phyloP scores from a whole-genome alignment of 2,329 filamentous ascomycete species.

The Pezicula neosporulosa region DNA sequence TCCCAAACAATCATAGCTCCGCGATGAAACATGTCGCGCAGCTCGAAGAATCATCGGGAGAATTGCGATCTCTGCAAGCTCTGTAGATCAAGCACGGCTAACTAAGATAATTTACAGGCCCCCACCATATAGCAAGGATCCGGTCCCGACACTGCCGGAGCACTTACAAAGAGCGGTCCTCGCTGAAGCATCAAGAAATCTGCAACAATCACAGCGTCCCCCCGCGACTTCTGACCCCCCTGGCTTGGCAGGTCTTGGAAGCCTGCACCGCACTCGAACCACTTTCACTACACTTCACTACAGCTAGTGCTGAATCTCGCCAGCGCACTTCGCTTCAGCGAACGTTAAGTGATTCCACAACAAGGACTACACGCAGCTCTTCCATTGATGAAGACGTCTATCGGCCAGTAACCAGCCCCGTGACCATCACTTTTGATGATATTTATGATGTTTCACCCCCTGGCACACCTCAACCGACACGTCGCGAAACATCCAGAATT shows the following conservation, averaged over 20 bases:
- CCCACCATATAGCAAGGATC: conserved; percentile 70
- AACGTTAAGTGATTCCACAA: conserved; percentile 33
- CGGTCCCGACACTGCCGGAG: conserved; percentile 31
- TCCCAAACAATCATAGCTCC: too few species aligned
- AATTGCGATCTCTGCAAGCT: too few species aligned
- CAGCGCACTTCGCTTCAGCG: conserved; percentile 29
- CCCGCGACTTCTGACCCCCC: conserved; percentile 21
- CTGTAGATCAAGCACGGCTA: too few species aligned
- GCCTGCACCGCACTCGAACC: conserved; percentile 23
- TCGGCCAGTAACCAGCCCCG: conserved; percentile 31
- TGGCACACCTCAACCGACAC: conserved; percentile 20
- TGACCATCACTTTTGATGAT: conserved; percentile 19
- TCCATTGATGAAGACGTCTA: conserved; percentile 22
- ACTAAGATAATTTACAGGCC: conserved; percentile 35
- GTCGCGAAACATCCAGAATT: background rate
- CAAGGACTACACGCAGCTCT: conserved; percentile 17
- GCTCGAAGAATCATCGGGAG: too few species aligned
- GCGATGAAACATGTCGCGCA: too few species aligned
- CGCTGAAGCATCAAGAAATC: conserved; percentile 21
- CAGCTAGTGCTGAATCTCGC: conserved; percentile 10
- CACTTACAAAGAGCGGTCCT: conserved; percentile 29
- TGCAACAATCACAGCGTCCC: conserved; percentile 21
- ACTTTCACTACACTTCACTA: conserved; percentile 17
- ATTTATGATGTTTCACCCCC: conserved; percentile 31
- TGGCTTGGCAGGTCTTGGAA: conserved; percentile 14